Evolutionary conservation across 257 asterid species (phyloP), one percentile per base, ranked within the genome.

Genomic region (Solanum ossicruentum): DNA sequence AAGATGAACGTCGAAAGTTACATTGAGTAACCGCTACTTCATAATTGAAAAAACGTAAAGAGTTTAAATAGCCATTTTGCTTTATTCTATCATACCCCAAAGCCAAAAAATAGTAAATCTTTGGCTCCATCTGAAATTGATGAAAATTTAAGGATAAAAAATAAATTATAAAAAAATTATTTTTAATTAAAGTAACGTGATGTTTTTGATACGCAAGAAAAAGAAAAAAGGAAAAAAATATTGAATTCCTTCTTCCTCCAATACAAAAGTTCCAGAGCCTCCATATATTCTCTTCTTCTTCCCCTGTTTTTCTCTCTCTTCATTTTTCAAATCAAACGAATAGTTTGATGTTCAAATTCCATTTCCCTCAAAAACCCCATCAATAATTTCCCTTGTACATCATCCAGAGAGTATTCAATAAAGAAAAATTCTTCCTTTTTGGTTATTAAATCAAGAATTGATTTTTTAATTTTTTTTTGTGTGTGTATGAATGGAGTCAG

Each of bases 401-500:
- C 16, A 6, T 0, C 39, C 12, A 2, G 12, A 28, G n/a, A 28
- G 47, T 32, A 36, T 66, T 66, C 6, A 66, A 7, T 3, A 15
- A 23, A 8, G 12, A 66, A 66, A 67, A 36, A 6, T 10, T 10
- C 16, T 70, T 41, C 55, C 9, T 39, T 4, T 18, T 70, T 70
- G 79, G 79, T 70, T 70, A 41, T 70, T 70, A 17, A 70, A 18
- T 70, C 77, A 67, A 67, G 49, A 67, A 36, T 36, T 67, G 23
- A 15, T 67, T 67, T 67, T 66, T 15, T 55, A 1, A 7, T 20
- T 36, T 4, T 36, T 36, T 36, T 36, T 7, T 23, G 39, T 84
- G 51, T 66, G 18, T 66, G 75, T 3, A 66, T 81, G 78, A 72
- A 90, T 90, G 92, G 89, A 90, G 57, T 72, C 84, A 84, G 85